Percentiles rank a stretch among this genome's conserved stretches.
Evolutionary conservation across 2,329 filamentous ascomycete genomes (phyloP).

Genomic region (Ceratocystis harringtonii): DNA sequence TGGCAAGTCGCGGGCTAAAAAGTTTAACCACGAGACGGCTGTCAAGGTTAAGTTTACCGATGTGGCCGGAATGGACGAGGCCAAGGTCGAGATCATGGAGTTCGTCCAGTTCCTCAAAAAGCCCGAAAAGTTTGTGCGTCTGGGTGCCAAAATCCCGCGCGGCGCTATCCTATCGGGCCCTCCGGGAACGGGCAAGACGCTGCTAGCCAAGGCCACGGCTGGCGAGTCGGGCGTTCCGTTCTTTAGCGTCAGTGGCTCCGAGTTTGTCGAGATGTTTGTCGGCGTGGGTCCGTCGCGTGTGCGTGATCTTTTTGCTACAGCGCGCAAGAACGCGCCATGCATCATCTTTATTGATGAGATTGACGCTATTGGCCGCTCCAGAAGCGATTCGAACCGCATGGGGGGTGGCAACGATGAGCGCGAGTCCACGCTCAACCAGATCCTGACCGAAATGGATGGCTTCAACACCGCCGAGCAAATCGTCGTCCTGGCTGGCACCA

Average conservation of each 20-base stretch:
- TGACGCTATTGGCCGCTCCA: slow-evolving; percentile 86
- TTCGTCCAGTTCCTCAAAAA: slow-evolving; percentile 96
- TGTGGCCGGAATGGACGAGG: slow-evolving; percentile 95
- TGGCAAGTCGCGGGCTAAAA: slow-evolving; percentile 87
- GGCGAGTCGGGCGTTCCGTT: slow-evolving; percentile 95
- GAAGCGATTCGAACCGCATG: slow-evolving; percentile 54
- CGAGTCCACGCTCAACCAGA: slow-evolving; percentile 94
- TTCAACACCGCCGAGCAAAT: slow-evolving; percentile 97
- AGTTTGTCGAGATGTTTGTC: slow-evolving; percentile 99
- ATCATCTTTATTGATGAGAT: slow-evolving; percentile 99
- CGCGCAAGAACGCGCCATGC: slow-evolving; percentile 89
- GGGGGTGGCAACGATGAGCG: slow-evolving; percentile 93
- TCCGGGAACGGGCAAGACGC: slow-evolving; percentile 93
- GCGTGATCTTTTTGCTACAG: slow-evolving; percentile 83
- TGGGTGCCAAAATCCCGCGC: slow-evolving; percentile 94
- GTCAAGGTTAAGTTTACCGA: slow-evolving; percentile 96
- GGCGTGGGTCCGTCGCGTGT: slow-evolving; percentile 94
- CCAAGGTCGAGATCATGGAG: slow-evolving; percentile 97
- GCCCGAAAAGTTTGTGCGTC: slow-evolving; percentile 77
- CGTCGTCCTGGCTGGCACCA: slow-evolving; percentile 91
- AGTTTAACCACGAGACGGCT: slow-evolving; percentile 92
- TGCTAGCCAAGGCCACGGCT: slow-evolving; percentile 92
- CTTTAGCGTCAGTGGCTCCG: slow-evolving; percentile 95
- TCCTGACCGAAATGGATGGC: slow-evolving; percentile 97
- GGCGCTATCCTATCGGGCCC: slow-evolving; percentile 95